Base-by-base conservation (phyloP, 805 yeast species). In the Candida awuae region DNA sequence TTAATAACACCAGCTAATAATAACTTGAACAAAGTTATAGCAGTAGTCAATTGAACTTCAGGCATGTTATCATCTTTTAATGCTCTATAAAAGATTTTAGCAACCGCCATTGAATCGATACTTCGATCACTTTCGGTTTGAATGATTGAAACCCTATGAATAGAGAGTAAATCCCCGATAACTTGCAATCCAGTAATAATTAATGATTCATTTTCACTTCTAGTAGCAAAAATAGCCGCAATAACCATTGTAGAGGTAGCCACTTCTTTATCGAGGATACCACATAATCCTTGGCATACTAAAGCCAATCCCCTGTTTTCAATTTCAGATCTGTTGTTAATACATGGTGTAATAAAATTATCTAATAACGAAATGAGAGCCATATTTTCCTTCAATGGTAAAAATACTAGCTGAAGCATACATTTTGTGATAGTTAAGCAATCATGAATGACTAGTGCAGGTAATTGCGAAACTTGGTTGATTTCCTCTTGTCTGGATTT, bases 1-100 rank as follows among this genome's bases (percentile, higher is more conserved):
- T 67, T 71, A 40, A 87, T 68, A 16, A 84, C 71, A 47, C 83
- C 94, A 13, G 90, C 82, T 38, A 92, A 65, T 49, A 80, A 76
- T 36, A 90, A 63, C 61, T 90, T 88, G 52, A 88, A 84, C 19
- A 88, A 63, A 0, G 95, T 94, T 52, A 85, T 94, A 0, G 90
- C 95, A 8, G 90, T 82, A 1, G 77, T 68, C 0, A 90, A 78
- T 55, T 85, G 95, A 15, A 86, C 68, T 20, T 70, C 72, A 1
- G 84, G 84, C 48, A 73, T 63, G 4, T 70, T 71, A 41, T 64
- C 65, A 46, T 70, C 70, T 52, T 75, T 72, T 48, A 84, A 62
- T 1, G 80, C 72, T 54, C 77, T 74, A 62, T 78, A 81, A 45
- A 83, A 80, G 21, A 84, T 62, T 53, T 80, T 75, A 43, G 84